phyloP scores from a whole-genome alignment of 805 yeast genomes.

The Yarrowia keelungensis region DNA sequence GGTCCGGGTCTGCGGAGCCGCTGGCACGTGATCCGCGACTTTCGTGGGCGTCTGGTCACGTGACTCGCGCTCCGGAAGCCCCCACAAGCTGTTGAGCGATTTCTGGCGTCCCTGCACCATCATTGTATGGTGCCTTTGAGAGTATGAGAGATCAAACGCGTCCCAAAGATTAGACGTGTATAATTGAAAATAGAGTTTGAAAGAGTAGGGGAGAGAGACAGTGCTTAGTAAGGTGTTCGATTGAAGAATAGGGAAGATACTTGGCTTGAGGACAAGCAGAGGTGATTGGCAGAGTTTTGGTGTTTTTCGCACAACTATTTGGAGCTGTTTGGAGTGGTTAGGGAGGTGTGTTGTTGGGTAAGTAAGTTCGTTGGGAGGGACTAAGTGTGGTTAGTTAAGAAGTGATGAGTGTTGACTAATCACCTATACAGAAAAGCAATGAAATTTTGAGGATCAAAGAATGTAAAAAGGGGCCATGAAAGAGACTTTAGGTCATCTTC shows the following conservation, averaged over 20 bases:
- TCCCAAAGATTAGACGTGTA: conserved; percentile 7
- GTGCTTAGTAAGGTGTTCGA: neutral
- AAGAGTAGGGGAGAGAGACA: too few species aligned
- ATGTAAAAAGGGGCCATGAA: too few species aligned
- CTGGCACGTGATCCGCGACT: neutral
- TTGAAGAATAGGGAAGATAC: neutral
- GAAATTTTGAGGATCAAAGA: too few species aligned
- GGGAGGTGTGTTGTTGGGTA: too few species aligned
- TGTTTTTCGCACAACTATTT: neutral
- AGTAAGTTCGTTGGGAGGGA: too few species aligned
- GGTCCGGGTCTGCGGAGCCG: too few species aligned
- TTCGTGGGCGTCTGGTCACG: neutral
- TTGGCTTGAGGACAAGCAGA: too few species aligned
- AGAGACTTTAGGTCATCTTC: too few species aligned
- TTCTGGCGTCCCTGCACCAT: conserved; percentile 36
- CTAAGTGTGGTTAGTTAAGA: too few species aligned
- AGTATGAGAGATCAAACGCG: neutral
- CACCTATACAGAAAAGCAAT: neutral
- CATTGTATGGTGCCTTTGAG: neutral
- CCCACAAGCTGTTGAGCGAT: conserved; percentile 27
- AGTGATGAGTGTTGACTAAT: too few species aligned
- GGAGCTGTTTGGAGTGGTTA: neutral
- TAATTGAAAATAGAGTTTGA: conserved; percentile 9
- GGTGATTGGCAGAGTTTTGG: too few species aligned
- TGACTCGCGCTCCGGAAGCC: conserved; percentile 7